phyloP scores from a whole-genome alignment of 108 stramenopile genomes.

The Stephanodiscus triporus region DNA sequence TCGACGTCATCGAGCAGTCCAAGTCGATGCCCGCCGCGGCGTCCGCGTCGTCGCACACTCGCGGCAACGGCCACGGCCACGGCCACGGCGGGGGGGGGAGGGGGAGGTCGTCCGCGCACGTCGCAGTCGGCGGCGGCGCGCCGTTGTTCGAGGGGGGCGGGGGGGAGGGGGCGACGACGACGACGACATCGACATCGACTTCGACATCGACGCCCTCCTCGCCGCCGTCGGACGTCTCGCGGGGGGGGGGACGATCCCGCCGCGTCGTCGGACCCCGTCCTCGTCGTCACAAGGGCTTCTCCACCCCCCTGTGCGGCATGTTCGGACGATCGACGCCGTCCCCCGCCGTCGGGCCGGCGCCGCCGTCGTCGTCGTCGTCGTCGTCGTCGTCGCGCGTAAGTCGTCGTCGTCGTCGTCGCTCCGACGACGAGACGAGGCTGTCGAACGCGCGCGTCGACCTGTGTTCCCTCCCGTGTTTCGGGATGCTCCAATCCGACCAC shows the following conservation, averaged over 20 bases:
- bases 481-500: conserved; percentile 73
- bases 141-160: neutral
- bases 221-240: neutral
- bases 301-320: conserved; percentile 47
- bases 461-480: conserved; percentile 77
- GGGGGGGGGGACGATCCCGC: conserved; percentile 1
- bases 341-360: neutral
- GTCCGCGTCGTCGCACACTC: too few species aligned
- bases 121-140: neutral
- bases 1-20: neutral
- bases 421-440: conserved; percentile 33
- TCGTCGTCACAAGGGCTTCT: conserved; percentile 59
- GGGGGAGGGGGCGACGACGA: neutral
- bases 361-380: conserved; percentile 21
- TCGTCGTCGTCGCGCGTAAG: neutral
- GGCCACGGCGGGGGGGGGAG: too few species aligned
- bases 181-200: neutral
- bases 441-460: conserved; percentile 62
- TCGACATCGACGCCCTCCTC: conserved; percentile 1
- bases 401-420: conserved; percentile 23
- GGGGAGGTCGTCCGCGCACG: neutral
- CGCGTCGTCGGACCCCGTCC: neutral
- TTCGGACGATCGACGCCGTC: conserved; percentile 4
- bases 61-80: too few species aligned
- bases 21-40: neutral